These are phyloP conservation scores for Xanthoconium stramineum DNA, from an alignment of 768 basidiomycete genomes.

Conservation along the genomic window DNA sequence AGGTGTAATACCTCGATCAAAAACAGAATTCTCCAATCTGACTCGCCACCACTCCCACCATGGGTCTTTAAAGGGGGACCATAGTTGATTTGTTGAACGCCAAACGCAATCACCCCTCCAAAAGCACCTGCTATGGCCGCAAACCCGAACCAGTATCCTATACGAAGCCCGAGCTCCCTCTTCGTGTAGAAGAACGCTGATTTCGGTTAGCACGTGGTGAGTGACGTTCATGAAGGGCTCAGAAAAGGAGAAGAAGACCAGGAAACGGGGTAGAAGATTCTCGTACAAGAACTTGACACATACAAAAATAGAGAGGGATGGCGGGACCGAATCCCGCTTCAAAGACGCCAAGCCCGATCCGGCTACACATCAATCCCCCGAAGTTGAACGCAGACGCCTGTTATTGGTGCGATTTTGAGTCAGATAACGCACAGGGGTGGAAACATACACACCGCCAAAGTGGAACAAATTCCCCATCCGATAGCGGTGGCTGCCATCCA, in stretches of 20 bases:
- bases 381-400: slow-evolving; percentile 64
- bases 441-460: slow-evolving; percentile 52
- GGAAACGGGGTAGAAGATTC: not conserved
- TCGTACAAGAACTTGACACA: slow-evolving; percentile 20
- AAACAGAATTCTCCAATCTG: slow-evolving; percentile 47
- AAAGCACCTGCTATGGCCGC: slow-evolving; percentile 84
- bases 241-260: not conserved
- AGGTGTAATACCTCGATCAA: slow-evolving; percentile 58
- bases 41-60: slow-evolving; percentile 28
- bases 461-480: slow-evolving; percentile 76
- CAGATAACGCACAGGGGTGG: not conserved
- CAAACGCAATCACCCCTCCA: slow-evolving; percentile 81
- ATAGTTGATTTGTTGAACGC: slow-evolving; percentile 64
- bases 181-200: slow-evolving; percentile 80
- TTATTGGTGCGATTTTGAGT: not conserved
- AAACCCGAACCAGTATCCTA: slow-evolving; percentile 83
- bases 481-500: slow-evolving; percentile 66
- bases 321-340: slow-evolving; percentile 78
- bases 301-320: slow-evolving; percentile 77
- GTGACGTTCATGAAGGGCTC: not conserved
- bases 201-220: not conserved
- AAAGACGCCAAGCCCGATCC: slow-evolving; percentile 69
- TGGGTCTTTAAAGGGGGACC: slow-evolving; percentile 21
- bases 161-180: slow-evolving; percentile 67
- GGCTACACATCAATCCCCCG: slow-evolving; percentile 51